Conservation (phyloP, 2,329 filamentous ascomycete species). For the Zymoseptoria tritici region DNA sequence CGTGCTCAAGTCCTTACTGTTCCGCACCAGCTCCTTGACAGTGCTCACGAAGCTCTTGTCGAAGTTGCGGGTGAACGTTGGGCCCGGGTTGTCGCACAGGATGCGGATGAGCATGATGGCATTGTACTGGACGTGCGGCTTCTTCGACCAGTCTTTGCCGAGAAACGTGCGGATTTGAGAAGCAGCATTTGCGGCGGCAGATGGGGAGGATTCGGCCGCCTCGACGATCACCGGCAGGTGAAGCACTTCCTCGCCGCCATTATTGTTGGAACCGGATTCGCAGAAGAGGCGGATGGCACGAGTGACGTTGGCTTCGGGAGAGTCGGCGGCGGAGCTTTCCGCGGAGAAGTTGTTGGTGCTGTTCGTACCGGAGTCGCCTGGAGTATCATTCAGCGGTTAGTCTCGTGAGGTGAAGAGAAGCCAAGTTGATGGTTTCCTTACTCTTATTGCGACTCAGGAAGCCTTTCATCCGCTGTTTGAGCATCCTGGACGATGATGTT, state of each 20-base stretch:
- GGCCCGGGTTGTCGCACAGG: slow-evolving; percentile 81
- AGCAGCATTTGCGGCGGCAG: slow-evolving; percentile 74
- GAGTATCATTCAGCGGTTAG: not conserved
- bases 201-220: slow-evolving; percentile 82
- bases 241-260: slow-evolving; percentile 75
- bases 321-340: slow-evolving; percentile 32
- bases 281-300: slow-evolving; percentile 70
- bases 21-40: slow-evolving; percentile 65
- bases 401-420: not conserved
- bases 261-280: slow-evolving; percentile 56
- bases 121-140: slow-evolving; percentile 81
- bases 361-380: slow-evolving; percentile 4
- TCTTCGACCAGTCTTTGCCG: slow-evolving; percentile 53
- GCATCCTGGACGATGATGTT: not conserved
- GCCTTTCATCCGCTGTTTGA: slow-evolving; percentile 2
- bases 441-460: slow-evolving; percentile 7
- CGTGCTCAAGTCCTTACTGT: slow-evolving; percentile 65
- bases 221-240: slow-evolving; percentile 92
- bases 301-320: slow-evolving; percentile 59
- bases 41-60: slow-evolving; percentile 76
- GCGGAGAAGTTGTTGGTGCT: slow-evolving; percentile 10
- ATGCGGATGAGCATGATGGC: slow-evolving; percentile 93
- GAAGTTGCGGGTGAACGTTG: slow-evolving; percentile 82
- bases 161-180: slow-evolving; percentile 75
- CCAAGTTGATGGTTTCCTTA: not conserved